Percentiles rank a stretch among this genome's conserved stretches.
These are phyloP conservation scores for Sarcocystis neurona DNA, from an alignment of 169 alveolate genomes.

Conservation along the genomic window DNA sequence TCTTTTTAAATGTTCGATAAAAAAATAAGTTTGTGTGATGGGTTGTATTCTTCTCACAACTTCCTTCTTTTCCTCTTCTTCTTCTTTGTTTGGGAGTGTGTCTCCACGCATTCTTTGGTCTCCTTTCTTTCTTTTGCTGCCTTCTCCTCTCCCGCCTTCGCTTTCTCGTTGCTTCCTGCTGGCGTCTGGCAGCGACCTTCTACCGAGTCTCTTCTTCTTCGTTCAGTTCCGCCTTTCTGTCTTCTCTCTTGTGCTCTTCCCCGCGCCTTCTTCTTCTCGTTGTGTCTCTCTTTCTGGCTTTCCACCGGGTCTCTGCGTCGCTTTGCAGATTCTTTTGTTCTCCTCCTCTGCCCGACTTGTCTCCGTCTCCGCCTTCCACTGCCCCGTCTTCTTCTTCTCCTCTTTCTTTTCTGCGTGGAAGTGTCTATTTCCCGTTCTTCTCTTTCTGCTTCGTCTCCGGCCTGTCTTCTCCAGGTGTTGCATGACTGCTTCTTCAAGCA, in stretches of 20 bases:
- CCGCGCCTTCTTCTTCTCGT: background rate
- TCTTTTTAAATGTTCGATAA: too few species aligned
- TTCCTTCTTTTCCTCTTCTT: too few species aligned
- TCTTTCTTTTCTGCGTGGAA: background rate
- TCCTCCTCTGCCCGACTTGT: background rate
- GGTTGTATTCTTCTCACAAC: too few species aligned
- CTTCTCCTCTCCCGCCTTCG: background rate
- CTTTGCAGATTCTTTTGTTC: background rate
- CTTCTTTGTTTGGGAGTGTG: too few species aligned
- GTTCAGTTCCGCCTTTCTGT: too few species aligned
- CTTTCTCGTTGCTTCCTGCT: background rate
- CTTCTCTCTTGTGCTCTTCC: background rate
- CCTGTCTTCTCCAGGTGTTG: conserved; percentile 76
- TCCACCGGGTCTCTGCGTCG: background rate
- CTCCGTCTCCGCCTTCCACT: background rate
- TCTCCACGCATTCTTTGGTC: too few species aligned
- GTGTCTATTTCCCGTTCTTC: background rate
- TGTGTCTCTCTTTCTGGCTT: background rate
- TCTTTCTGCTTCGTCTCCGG: background rate
- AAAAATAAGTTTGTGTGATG: too few species aligned
- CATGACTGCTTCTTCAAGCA: conserved; percentile 98
- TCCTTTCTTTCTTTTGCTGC: background rate
- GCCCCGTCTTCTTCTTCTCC: background rate
- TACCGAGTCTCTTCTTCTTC: background rate
- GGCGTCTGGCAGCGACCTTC: background rate